Evolutionary conservation across 2,329 filamentous ascomycete genomes (phyloP), one percentile per base, ranked within the genome.

Genomic region (Colletotrichum chlorophyti): DNA sequence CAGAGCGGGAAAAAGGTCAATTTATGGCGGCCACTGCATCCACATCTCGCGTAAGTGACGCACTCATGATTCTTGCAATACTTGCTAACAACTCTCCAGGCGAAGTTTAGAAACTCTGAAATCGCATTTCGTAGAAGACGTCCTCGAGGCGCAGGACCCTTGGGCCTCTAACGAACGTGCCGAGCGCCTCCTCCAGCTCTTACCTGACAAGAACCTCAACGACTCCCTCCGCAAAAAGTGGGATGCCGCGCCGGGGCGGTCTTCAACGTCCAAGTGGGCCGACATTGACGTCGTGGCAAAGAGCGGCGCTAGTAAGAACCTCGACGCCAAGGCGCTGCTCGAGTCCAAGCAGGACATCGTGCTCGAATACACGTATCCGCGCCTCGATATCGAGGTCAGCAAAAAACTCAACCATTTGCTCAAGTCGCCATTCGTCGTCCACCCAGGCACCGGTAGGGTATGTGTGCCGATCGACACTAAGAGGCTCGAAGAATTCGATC

Each of bases 361-460:
- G 4, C 85, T 99, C 26, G 95, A 99, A 76, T 98, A 99, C 76
- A 97, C 95, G 6, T 99, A 99, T 74, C 95, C 95, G 3, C 89
- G 95, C 34, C 90, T 99, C 52, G 95, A 99, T 80, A 93, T 95
- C 61, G 93, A 97, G 74, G 95, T 99, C 71, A 95, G 91, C 70
- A 98, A 98, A 81, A 97, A 97, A 72, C 86, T 96, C 55, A 98
- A 97, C 78, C 95, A 99, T 83, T 86, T 99, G 82, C 87, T 99
- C 66, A 99, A 99, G 73, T 93, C 89, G 62, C 95, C 95, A 1
- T 99, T 99, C 69, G 94, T 97, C 60, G 89, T 99, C 32, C 95
- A 99, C 72, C 95, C 95, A 0, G 93, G 93, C 15, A 99, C 95
- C 0, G 94, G 95, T 1, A 81, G 94, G 52, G 91, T 99, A 6